Conservation (phyloP, 2,329 filamentous ascomycete genomes). For the Fusarium anguioides region DNA sequence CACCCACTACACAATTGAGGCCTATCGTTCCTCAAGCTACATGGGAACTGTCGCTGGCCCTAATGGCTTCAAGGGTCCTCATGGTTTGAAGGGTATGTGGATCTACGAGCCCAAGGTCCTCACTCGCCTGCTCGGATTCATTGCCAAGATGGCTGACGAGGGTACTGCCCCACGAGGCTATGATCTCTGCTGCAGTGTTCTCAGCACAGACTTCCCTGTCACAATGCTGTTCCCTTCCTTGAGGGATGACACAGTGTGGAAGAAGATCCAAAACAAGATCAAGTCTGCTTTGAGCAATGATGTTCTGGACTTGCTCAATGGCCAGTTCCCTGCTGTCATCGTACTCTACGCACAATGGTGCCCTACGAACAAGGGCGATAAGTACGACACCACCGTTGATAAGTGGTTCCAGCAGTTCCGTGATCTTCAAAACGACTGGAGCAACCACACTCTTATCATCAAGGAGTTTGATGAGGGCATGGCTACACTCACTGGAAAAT, state of each 20-base stretch:
- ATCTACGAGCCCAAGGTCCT: slow-evolving; percentile 54
- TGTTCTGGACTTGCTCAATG: slow-evolving; percentile 51
- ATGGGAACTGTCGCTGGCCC: slow-evolving; percentile 43
- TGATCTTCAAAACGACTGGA: slow-evolving; percentile 47
- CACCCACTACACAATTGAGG: slow-evolving; percentile 61
- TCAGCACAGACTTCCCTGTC: slow-evolving; percentile 55
- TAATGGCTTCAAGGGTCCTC: slow-evolving; percentile 30
- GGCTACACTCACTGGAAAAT: slow-evolving; percentile 57
- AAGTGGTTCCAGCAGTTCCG: slow-evolving; percentile 56
- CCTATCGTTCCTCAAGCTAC: slow-evolving; percentile 52
- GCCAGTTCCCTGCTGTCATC: slow-evolving; percentile 54
- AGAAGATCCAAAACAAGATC: slow-evolving; percentile 49
- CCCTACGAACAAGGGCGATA: slow-evolving; percentile 52
- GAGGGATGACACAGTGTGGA: slow-evolving; percentile 40
- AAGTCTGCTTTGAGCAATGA: slow-evolving; percentile 51
- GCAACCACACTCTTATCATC: slow-evolving; percentile 34
- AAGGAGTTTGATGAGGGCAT: slow-evolving; percentile 55
- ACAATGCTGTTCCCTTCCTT: slow-evolving; percentile 51
- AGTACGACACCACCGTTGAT: slow-evolving; percentile 48
- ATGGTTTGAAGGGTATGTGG: slow-evolving; percentile 54
- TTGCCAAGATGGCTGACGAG: slow-evolving; percentile 59
- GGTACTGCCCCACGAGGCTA: slow-evolving; percentile 57
- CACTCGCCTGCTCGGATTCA: slow-evolving; percentile 51
- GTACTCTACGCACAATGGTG: slow-evolving; percentile 63
- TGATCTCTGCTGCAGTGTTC: slow-evolving; percentile 59